Evolutionary conservation across 2,329 filamentous ascomycete genomes (phyloP).

Genomic region (Ophiostoma sp.): DNA sequence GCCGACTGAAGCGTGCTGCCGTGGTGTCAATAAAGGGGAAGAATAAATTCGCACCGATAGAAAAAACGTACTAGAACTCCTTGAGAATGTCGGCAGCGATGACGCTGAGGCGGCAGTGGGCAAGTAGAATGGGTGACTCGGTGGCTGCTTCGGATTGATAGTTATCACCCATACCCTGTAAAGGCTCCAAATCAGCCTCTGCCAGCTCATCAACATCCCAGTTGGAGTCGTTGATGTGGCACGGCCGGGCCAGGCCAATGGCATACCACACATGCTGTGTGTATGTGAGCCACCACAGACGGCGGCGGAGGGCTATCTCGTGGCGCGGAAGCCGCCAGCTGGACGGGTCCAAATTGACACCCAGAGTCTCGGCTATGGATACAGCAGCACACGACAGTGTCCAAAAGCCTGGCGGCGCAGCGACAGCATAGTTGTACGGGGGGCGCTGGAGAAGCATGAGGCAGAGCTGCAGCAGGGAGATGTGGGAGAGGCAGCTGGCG

Average conservation of each 20-base stretch:
- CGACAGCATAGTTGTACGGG: slow-evolving; percentile 29
- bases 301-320: slow-evolving; percentile 29
- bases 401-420: slow-evolving; percentile 29
- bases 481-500: slow-evolving; percentile 26
- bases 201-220: slow-evolving; percentile 28
- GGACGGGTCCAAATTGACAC: slow-evolving; percentile 28
- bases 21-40: not conserved
- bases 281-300: slow-evolving; percentile 31
- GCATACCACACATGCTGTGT: slow-evolving; percentile 29
- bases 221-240: slow-evolving; percentile 28
- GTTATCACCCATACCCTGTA: not conserved
- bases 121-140: not conserved
- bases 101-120: not conserved
- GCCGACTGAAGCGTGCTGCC: slow-evolving; percentile 24
- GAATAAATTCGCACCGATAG: too few species aligned
- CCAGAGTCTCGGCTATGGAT: slow-evolving; percentile 29
- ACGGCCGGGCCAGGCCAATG: slow-evolving; percentile 26
- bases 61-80: not conserved
- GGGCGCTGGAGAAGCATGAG: slow-evolving; percentile 30
- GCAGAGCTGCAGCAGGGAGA: slow-evolving; percentile 29
- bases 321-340: slow-evolving; percentile 29
- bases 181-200: slow-evolving; percentile 28
- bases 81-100: not conserved
- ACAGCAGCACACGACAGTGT: slow-evolving; percentile 29
- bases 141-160: not conserved